phyloP scores from a whole-genome alignment of 345 rosid species.

The Hirschfeldia incana region DNA sequence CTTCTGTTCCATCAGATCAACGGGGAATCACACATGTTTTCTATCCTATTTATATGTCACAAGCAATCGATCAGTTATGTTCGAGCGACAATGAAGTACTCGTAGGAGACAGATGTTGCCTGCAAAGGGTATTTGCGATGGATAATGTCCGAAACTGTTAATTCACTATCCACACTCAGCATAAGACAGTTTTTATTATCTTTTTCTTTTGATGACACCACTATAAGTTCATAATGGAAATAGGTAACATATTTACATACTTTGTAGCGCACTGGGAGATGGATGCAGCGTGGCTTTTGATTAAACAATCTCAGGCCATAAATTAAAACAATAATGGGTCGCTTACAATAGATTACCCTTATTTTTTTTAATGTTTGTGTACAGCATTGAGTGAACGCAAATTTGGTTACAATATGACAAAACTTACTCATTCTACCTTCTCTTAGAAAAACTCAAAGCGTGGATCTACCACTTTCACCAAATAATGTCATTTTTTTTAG shows the following conservation, averaged over 20 bases:
- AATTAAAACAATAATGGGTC: background rate
- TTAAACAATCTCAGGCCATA: background rate
- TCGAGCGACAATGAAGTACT: conserved; percentile 57
- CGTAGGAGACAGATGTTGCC: background rate
- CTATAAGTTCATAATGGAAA: background rate
- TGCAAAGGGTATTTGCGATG: background rate
- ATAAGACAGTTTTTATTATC: background rate
- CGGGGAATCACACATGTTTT: background rate
- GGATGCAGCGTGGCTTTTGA: background rate
- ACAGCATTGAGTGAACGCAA: background rate
- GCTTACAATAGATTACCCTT: too few relatives aligned
- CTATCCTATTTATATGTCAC: conserved; percentile 3
- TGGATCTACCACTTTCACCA: background rate
- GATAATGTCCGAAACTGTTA: background rate
- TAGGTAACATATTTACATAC: background rate
- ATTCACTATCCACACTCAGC: background rate
- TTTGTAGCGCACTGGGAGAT: background rate
- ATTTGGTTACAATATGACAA: background rate
- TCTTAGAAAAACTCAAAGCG: background rate
- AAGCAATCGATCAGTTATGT: conserved; percentile 77
- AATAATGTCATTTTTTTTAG: too few relatives aligned
- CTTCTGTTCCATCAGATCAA: background rate
- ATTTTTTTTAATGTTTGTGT: background rate
- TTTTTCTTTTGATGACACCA: background rate
- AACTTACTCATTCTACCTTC: too few relatives aligned